phyloP scores from a whole-genome alignment of 257 asterid species.

The Penstemon davidsonii region DNA sequence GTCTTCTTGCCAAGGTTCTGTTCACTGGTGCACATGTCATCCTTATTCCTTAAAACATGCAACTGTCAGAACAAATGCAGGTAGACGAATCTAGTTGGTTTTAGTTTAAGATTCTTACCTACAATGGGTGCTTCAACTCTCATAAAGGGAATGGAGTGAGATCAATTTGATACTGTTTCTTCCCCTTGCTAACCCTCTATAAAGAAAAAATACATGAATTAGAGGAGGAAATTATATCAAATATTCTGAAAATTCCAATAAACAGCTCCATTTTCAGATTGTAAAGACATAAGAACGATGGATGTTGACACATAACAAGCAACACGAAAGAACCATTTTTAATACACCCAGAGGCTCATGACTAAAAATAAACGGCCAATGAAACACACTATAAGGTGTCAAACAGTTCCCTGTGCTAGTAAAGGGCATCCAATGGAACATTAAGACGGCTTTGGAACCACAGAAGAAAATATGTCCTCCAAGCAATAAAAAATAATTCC shows the following conservation, averaged over 20 bases:
- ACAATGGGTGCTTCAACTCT: constrained; percentile 14
- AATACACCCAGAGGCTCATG: neutral
- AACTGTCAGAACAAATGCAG: no score
- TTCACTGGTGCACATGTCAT: no score
- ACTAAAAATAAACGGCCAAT: neutral
- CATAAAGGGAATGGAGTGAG: constrained; percentile 66
- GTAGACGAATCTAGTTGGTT: neutral
- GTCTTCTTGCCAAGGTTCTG: no score
- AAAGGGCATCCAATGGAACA: no score
- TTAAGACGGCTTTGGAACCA: no score
- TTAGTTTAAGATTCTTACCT: constrained; percentile 18
- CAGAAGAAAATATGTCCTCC: no score
- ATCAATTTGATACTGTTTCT: constrained; percentile 69
- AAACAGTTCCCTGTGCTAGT: no score
- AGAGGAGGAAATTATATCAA: neutral
- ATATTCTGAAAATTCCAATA: neutral
- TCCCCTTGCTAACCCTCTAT: constrained; percentile 90
- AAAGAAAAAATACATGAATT: constrained; percentile 22
- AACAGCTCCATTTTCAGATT: neutral
- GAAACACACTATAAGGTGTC: no score
- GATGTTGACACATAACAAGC: neutral
- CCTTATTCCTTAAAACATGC: no score
- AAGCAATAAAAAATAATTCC: no score
- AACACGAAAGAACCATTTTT: neutral
- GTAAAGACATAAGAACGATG: no score